Base-by-base conservation (phyloP, 2,329 filamentous ascomycete genomes). In the Ceratocystis cacaofunesta region DNA sequence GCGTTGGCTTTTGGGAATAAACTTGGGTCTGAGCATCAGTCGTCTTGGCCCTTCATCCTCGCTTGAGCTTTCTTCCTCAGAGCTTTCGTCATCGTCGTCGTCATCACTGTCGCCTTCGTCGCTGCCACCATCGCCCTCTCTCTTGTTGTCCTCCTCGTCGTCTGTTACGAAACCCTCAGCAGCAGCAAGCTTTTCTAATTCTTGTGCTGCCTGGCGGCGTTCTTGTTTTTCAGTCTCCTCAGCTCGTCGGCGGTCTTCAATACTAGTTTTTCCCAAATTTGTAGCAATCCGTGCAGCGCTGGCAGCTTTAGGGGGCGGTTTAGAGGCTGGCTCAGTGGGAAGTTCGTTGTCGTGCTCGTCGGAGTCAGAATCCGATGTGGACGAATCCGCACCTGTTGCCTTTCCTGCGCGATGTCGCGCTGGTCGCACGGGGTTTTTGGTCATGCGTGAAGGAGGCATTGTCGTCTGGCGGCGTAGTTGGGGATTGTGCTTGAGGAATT, bases 351-450 rank as follows among this genome's bases (percentile, higher is more conserved):
- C 69, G 61, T 73, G 71, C 60, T 76, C 75, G 66, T 80, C 79
- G 72, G 76, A 78, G 69, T 73, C 73, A 57, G 75, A 76, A 61
- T 82, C 80, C 5, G 77, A 79, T 67, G 82, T 79, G 48, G 81
- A 83, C 52, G 80, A 81, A 5, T 81, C 19, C 78, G 79, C 68
- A 78, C 80, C 82, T 1, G 80, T 77, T 17, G 86, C 79, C 75
- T 96, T 97, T 69, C 94, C 92, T 17, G 92, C 87, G 67, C 91
- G 86, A 72, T 96, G 88, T 66, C 94, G 88, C 70, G 86, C 84
- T 28, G 90, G 89, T 73, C 85, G 86, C 67, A 87, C 77, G 2
- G 90, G 91, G 72, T 96, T 96, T 68, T 92, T 91, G 69, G 92
- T 97, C 89, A 97, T 96, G 72, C 89, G 88, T 74, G 89, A 91